A percentile compares a stretch with the other conserved stretches of the same genome.
phyloP scores from a whole-genome alignment of 2,329 filamentous ascomycete species.

The Colletotrichum gigasporum region DNA sequence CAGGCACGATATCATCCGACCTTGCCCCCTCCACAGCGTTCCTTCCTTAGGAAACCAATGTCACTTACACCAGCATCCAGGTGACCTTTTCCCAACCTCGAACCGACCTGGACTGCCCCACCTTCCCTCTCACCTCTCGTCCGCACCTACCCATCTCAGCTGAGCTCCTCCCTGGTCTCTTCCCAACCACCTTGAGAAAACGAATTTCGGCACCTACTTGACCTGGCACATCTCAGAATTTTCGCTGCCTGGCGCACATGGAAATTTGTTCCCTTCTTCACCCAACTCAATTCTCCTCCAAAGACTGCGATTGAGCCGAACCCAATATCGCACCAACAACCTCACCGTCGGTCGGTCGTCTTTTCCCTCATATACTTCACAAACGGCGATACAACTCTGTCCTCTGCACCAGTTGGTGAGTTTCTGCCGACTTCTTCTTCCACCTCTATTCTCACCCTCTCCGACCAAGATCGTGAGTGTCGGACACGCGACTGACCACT shows the following conservation, averaged over 20 bases:
- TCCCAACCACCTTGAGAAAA: constrained; percentile 21
- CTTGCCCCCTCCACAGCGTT: not conserved
- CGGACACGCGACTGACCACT: not conserved
- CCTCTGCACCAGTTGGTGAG: not conserved
- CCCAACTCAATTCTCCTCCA: not conserved
- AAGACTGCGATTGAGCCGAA: not conserved
- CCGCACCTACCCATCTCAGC: constrained; percentile 8
- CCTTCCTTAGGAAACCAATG: not conserved
- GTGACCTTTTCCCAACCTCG: not conserved
- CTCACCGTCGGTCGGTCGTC: not conserved
- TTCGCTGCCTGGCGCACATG: not conserved
- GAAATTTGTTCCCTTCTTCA: not conserved
- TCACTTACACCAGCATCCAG: not conserved
- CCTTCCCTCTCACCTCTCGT: constrained; percentile 4
- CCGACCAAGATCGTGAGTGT: not conserved
- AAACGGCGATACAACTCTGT: not conserved
- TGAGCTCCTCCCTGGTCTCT: not conserved
- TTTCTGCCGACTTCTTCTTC: not conserved
- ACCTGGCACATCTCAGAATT: not conserved
- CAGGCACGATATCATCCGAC: not conserved
- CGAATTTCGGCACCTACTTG: not conserved
- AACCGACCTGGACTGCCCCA: not conserved
- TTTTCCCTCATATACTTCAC: not conserved
- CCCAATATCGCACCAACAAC: not conserved
- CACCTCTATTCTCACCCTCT: not conserved